A percentile compares a stretch with the other conserved stretches of the same genome.
Evolutionary conservation across 306 rosid species (phyloP).

Genomic region (Cicer bijugum): DNA sequence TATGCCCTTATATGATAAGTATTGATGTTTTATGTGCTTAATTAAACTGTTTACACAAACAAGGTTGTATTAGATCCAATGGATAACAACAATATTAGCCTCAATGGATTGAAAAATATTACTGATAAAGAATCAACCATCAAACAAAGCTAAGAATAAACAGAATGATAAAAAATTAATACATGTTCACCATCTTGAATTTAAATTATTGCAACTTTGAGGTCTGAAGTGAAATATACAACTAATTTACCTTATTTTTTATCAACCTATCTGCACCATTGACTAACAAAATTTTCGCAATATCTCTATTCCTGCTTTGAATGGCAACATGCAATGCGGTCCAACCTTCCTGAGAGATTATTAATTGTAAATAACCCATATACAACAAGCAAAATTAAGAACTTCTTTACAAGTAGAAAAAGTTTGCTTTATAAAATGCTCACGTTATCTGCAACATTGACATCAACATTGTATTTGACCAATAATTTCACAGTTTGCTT

Average conservation of each 20-base stretch:
- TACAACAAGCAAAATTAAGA: constrained; percentile 2
- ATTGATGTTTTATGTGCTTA: no score
- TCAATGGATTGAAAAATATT: constrained; percentile 29
- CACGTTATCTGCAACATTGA: constrained; percentile 80
- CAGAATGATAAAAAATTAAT: constrained; percentile 15
- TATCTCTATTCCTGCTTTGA: constrained; percentile 84
- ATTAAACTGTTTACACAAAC: no score
- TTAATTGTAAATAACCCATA: constrained; percentile 13
- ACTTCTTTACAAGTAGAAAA: constrained; percentile 10
- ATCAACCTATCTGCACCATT: constrained; percentile 81
- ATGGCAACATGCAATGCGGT: constrained; percentile 89
- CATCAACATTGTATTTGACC: constrained; percentile 76
- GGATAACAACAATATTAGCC: constrained; percentile 5
- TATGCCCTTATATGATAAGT: no score
- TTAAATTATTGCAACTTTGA: not conserved
- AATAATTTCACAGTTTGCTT: constrained; percentile 83
- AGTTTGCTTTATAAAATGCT: constrained; percentile 36
- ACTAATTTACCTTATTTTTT: constrained; percentile 71
- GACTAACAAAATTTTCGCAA: constrained; percentile 77
- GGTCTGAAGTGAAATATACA: not conserved
- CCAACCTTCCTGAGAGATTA: constrained; percentile 81
- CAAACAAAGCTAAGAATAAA: constrained; percentile 31
- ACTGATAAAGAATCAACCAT: constrained; percentile 10
- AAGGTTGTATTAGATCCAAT: not conserved
- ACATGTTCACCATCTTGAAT: constrained; percentile 3